phyloP scores from a whole-genome alignment of 2,329 filamentous ascomycete species.

The Pyricularia sp. region DNA sequence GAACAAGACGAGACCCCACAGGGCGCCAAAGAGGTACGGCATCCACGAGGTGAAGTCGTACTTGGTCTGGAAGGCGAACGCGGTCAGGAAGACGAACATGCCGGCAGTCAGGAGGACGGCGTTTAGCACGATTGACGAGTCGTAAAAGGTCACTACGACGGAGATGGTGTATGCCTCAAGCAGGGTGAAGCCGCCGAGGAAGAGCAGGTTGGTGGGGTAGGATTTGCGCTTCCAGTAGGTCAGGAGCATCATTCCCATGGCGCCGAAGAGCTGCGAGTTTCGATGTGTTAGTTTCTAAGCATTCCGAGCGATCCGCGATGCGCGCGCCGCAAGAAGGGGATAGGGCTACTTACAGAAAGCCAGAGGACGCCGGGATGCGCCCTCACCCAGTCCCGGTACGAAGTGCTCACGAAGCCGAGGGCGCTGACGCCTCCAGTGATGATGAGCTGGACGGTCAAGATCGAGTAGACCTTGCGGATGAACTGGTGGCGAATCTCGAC shows the following conservation, averaged over 20 bases:
- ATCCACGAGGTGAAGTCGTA: conserved; percentile 98
- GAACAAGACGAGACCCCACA: conserved; percentile 88
- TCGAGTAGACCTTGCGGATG: conserved; percentile 94
- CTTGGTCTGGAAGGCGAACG: conserved; percentile 94
- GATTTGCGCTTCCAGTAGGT: conserved; percentile 96
- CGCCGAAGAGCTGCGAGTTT: conserved; percentile 53
- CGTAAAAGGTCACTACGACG: conserved; percentile 86
- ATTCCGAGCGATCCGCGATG: background rate
- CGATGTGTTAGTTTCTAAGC: background rate
- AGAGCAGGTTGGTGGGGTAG: conserved; percentile 89
- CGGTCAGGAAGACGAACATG: conserved; percentile 68
- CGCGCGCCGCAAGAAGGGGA: background rate
- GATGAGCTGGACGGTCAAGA: conserved; percentile 89
- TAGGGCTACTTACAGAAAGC: conserved; percentile 38
- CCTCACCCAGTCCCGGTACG: conserved; percentile 84
- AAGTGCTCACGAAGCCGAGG: conserved; percentile 72
- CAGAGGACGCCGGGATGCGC: conserved; percentile 76
- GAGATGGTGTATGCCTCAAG: conserved; percentile 91
- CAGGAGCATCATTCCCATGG: conserved; percentile 74
- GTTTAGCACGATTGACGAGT: conserved; percentile 75
- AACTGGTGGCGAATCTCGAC: conserved; percentile 96
- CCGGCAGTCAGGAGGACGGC: conserved; percentile 81
- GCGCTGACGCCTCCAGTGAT: conserved; percentile 72
- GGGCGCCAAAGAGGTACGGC: conserved; percentile 82
- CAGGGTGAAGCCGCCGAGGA: conserved; percentile 81